A percentile compares a stretch with the other conserved stretches of the same genome.
These are phyloP conservation scores for Phytophthora boehmeriae DNA, from an alignment of 352 stramenopile genomes.

Conservation along the genomic window DNA sequence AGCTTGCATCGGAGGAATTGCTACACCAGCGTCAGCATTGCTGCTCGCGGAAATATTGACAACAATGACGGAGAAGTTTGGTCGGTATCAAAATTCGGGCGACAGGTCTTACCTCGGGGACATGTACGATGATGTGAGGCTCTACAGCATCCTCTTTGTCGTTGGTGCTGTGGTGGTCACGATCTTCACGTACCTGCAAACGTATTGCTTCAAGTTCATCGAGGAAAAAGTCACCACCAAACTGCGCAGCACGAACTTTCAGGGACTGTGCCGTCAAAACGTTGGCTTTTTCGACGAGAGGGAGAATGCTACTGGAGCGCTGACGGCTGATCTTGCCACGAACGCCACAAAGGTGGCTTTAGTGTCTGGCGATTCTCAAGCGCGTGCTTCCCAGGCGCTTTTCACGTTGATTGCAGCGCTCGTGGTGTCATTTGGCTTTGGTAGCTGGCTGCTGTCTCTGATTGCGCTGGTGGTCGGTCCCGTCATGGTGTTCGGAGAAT, in stretches of 20 bases:
- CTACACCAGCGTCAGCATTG: slow-evolving; percentile 39
- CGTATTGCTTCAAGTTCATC: slow-evolving; percentile 49
- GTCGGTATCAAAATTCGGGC: slow-evolving; percentile 22
- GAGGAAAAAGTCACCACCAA: slow-evolving; percentile 48
- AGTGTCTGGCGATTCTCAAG: slow-evolving; percentile 50
- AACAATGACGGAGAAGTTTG: slow-evolving; percentile 46
- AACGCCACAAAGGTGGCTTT: slow-evolving; percentile 48
- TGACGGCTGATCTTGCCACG: slow-evolving; percentile 48
- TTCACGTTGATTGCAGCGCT: slow-evolving; percentile 49
- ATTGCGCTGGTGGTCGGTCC: slow-evolving; percentile 63
- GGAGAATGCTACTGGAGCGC: slow-evolving; percentile 52
- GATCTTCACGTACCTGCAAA: slow-evolving; percentile 36
- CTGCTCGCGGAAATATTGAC: slow-evolving; percentile 45
- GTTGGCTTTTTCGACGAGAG: slow-evolving; percentile 72
- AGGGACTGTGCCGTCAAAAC: slow-evolving; percentile 36
- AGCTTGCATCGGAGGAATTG: slow-evolving; percentile 26
- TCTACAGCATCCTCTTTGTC: slow-evolving; percentile 27
- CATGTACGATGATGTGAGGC: slow-evolving; percentile 40
- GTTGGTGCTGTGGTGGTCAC: slow-evolving; percentile 29
- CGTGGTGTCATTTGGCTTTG: slow-evolving; percentile 58
- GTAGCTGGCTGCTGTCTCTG: slow-evolving; percentile 64
- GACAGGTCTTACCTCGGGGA: slow-evolving; percentile 26
- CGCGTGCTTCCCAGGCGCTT: slow-evolving; percentile 38
- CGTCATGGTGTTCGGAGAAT: slow-evolving; percentile 43
- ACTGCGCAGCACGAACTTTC: slow-evolving; percentile 47